A percentile compares a stretch with the other conserved stretches of the same genome.
phyloP scores from a whole-genome alignment of 2,329 filamentous ascomycete genomes.

The Aureobasidium zeae region DNA sequence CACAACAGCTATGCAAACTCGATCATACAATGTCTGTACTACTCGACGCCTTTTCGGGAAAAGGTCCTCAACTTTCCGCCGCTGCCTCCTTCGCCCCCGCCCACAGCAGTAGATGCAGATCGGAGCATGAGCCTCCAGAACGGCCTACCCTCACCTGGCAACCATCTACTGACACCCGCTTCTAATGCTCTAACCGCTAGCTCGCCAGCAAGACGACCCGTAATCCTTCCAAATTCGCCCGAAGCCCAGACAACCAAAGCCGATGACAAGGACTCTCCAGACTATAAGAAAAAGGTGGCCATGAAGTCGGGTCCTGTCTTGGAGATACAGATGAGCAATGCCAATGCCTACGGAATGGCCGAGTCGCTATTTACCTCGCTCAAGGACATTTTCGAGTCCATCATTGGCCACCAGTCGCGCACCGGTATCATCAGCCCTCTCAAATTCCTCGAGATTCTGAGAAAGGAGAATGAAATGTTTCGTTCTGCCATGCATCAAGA shows the following conservation, averaged over 20 bases:
- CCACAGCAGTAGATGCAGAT: constrained; percentile 22
- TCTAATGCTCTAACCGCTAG: constrained; percentile 15
- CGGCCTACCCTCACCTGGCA: constrained; percentile 46
- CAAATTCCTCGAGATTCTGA: constrained; percentile 86
- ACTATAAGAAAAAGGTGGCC: constrained; percentile 96
- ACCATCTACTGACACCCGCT: constrained; percentile 13
- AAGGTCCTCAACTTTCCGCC: constrained; percentile 81
- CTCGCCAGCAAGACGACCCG: constrained; percentile 17
- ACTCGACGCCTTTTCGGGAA: constrained; percentile 87
- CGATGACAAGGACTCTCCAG: constrained; percentile 87
- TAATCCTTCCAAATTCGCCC: constrained; percentile 18
- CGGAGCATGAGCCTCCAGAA: constrained; percentile 24
- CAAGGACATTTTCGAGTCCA: constrained; percentile 90
- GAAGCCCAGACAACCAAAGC: constrained; percentile 43
- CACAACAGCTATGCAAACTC: constrained; percentile 85
- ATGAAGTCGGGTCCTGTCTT: constrained; percentile 80
- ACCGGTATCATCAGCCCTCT: constrained; percentile 88
- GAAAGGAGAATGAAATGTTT: constrained; percentile 94
- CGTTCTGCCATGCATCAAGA: constrained; percentile 96
- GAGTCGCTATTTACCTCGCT: constrained; percentile 90
- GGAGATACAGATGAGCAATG: constrained; percentile 73
- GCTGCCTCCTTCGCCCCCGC: constrained; percentile 11
- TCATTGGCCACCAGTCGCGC: constrained; percentile 70
- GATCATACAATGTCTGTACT: constrained; percentile 93
- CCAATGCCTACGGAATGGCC: constrained; percentile 76